These are phyloP conservation scores for Fusarium pilosicola DNA, from an alignment of 2,329 filamentous ascomycete species.

Conservation along the genomic window DNA sequence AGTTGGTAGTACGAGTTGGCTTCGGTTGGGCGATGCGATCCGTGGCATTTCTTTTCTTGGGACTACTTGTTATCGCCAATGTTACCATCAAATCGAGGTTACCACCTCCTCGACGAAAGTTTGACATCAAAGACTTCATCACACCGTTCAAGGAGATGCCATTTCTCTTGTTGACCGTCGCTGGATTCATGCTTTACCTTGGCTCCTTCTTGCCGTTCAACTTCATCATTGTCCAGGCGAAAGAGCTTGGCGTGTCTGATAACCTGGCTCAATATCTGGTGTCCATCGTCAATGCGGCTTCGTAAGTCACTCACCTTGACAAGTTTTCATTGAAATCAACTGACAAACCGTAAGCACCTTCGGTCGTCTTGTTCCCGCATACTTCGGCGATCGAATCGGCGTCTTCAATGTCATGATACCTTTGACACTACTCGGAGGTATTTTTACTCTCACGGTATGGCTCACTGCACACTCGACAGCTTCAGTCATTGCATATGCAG, in stretches of 20 bases:
- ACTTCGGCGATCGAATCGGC: slow-evolving; percentile 50
- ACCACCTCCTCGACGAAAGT: slow-evolving; percentile 16
- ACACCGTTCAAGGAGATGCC: slow-evolving; percentile 7
- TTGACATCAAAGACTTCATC: background rate
- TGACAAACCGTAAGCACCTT: slow-evolving; percentile 39
- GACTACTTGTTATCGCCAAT: slow-evolving; percentile 47
- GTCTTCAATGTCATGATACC: slow-evolving; percentile 56
- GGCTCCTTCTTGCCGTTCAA: slow-evolving; percentile 53
- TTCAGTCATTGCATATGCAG: slow-evolving; percentile 45
- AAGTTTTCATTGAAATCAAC: no score
- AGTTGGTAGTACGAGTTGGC: slow-evolving; percentile 48
- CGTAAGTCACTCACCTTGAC: slow-evolving; percentile 1
- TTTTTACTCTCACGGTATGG: slow-evolving; percentile 49
- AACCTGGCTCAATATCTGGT: slow-evolving; percentile 50
- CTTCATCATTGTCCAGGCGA: slow-evolving; percentile 49
- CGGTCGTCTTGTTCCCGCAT: slow-evolving; percentile 48
- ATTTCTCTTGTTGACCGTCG: slow-evolving; percentile 23
- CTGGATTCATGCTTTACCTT: slow-evolving; percentile 45
- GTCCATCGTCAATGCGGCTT: slow-evolving; percentile 51
- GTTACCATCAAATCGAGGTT: slow-evolving; percentile 44
- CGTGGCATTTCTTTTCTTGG: slow-evolving; percentile 52
- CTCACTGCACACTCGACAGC: slow-evolving; percentile 44
- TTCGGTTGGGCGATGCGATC: slow-evolving; percentile 55
- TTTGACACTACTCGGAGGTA: slow-evolving; percentile 51
- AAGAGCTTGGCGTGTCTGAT: slow-evolving; percentile 42